phyloP scores from a whole-genome alignment of 257 asterid species.

The Nicotiana otophora region DNA sequence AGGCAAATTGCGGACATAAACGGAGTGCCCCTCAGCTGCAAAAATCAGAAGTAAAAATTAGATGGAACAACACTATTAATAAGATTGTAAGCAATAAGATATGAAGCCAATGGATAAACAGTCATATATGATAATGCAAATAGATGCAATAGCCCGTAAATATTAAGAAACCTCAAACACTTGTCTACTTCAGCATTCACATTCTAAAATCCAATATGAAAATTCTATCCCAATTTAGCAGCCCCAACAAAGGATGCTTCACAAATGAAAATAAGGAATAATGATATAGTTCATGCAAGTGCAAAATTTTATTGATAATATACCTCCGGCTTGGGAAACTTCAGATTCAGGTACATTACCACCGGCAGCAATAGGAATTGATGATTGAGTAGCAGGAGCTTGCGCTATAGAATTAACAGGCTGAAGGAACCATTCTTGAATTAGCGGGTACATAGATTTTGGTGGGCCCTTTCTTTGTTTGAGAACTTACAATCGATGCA shows the following conservation, averaged over 20 bases:
- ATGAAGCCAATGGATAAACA: not conserved
- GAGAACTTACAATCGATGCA: slow-evolving; percentile 13
- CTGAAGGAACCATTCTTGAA: slow-evolving; percentile 1
- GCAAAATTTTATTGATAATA: not conserved
- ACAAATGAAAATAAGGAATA: not conserved
- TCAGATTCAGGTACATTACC: not conserved
- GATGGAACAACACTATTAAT: not conserved
- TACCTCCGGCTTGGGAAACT: slow-evolving; percentile 6
- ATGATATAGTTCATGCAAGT: not conserved
- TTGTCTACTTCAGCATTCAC: not conserved
- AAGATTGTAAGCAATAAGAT: not conserved
- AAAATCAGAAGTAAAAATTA: not conserved
- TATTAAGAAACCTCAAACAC: not conserved
- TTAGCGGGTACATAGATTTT: slow-evolving; percentile 9
- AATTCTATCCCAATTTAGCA: not conserved
- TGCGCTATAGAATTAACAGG: not conserved
- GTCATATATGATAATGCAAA: not conserved
- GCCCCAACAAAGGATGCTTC: not conserved
- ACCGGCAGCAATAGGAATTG: not conserved
- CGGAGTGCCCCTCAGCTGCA: slow-evolving; percentile 10
- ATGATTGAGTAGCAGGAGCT: not conserved
- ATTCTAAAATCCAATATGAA: not conserved
- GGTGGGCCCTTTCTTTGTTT: slow-evolving; percentile 5
- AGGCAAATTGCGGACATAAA: slow-evolving; percentile 12
- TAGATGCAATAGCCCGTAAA: not conserved